Base-by-base conservation (phyloP, 164 flowering plant species). In the Amborella trichopoda region DNA sequence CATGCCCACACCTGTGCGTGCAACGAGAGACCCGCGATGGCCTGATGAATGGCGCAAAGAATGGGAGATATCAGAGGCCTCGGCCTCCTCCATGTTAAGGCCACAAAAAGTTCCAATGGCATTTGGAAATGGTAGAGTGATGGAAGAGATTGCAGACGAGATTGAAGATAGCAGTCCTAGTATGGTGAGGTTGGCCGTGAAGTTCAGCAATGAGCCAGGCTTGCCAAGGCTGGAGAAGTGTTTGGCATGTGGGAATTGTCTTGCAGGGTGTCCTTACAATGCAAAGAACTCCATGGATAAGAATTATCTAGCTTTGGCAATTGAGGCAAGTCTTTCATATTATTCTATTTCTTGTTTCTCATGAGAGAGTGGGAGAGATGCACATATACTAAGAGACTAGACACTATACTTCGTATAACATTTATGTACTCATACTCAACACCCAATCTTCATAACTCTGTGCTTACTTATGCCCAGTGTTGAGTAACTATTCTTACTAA, bases 211-310 rank as follows among this genome's bases (percentile, higher is more conserved):
- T 17, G 65, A 70, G 51, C 64, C 46, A 32, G 40, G 53, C 1
- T 43, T 52, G 24, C 54, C 44, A 36, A 34, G 43, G 20, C 49
- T 43, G 44, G 65, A 56, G 13, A 65, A 52, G 42, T 78, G 84
- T 60, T 46, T 72, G 44, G 84, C 75, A 3, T 78, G 84, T 59
- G 84, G 80, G 48, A 78, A 78, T 59, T 75, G 78, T 46, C 57
- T 78, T 33, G 25, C 84, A 18, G 84, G 84, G 17, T 78, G 84
- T 53, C 80, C 84, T 53, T 75, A 75, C 26, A 63, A 72, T 56
- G 84, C 80, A 25, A 78, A 78, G 53, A 63, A 55, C 25, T 78
- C 80, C 10, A 68, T 71, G 3, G 84, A 78, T 59, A 78, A 70
- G 52, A 78, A 61, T 38, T 74, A 78, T 52, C 25, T 78, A 50